Percentiles rank a stretch among this genome's conserved stretches.
Evolutionary conservation across 805 yeast species (phyloP).

Genomic region (Kluyveromyces siamensis): DNA sequence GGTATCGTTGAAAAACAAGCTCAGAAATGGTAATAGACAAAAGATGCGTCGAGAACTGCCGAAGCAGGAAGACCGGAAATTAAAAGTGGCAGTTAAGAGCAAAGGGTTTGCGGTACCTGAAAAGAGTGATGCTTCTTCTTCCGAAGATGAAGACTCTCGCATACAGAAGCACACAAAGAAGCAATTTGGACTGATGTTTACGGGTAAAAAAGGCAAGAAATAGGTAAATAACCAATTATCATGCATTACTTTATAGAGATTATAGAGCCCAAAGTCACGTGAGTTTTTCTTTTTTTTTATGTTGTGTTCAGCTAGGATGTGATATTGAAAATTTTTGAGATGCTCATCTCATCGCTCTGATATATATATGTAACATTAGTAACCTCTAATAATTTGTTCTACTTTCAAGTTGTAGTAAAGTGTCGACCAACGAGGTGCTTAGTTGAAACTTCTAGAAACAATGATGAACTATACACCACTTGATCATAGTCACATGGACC

Average conservation of each 20-base stretch:
- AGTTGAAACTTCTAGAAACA: neutral
- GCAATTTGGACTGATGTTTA: slow-evolving; percentile 20
- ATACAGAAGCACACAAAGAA: slow-evolving; percentile 16
- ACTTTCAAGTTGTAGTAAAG: neutral
- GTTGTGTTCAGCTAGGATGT: neutral
- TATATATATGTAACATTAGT: no score
- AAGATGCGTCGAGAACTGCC: slow-evolving; percentile 7
- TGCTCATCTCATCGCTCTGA: slow-evolving; percentile 14
- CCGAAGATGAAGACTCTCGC: slow-evolving; percentile 12
- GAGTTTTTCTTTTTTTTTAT: slow-evolving; percentile 3
- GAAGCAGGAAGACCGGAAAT: neutral
- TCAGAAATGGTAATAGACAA: slow-evolving; percentile 18
- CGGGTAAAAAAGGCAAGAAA: slow-evolving; percentile 15
- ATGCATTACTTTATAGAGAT: neutral
- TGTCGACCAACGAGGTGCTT: neutral
- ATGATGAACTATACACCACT: slow-evolving; percentile 32
- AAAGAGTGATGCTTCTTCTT: neutral
- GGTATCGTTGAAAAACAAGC: slow-evolving; percentile 27
- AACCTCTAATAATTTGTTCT: no score
- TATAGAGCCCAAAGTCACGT: slow-evolving; percentile 3
- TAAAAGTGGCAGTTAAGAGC: neutral
- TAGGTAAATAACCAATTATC: neutral
- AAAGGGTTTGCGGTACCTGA: neutral
- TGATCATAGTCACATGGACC: slow-evolving; percentile 28
- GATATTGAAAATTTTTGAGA: slow-evolving; percentile 12